Base-by-base conservation (phyloP, 208 protist genomes). In the Porcisia hertigi region DNA sequence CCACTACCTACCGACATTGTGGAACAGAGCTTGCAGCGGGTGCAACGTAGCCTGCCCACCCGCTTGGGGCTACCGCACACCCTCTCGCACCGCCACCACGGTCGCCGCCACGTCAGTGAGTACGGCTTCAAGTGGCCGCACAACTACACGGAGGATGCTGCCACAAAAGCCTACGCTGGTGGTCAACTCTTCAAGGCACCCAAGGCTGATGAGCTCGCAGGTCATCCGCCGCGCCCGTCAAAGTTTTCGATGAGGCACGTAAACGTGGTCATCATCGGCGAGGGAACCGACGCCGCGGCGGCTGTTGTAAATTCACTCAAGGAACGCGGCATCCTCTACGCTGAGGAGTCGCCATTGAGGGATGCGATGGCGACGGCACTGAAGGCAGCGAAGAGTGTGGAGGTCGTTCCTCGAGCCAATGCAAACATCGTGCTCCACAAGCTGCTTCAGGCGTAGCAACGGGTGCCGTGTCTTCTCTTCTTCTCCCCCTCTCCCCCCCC, bases 51-150 rank as follows among this genome's bases (percentile, higher is more conserved):
- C 36, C 85, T 97, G 72, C 84, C 93, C 2, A 82, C 81, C 9
- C 93, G 93, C n/a, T 52, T 95, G 69, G 91, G 91, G 25, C 74
- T 95, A 16, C 84, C 88, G 20, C 60, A 77, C 52, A 80, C 91
- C 43, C 71, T 90, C 34, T 95, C 91, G 3, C 93, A 97, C 81
- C 93, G 93, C 80, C 77, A 88, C 59, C 82, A 86, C 72, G 86
- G 86, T 23, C 87, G 90, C 59, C 93, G 93, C 36, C 84, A 95
- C 71, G 89, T 94, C 34, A 87, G 83, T 45, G 89, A 88, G 73
- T 94, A 89, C 84, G 91, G 91, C 54, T 97, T 90, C 82, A 95
- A 95, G 79, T 81, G 79, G 71, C 85, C 86, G 8, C 91, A 95
- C 71, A 52, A 73, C 36, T 95, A 95, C 84, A 94, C 88, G 20